Evolutionary conservation across 139 green algal genomes (phyloP).

Genomic region (Chlamydomonas sphaeroides): DNA sequence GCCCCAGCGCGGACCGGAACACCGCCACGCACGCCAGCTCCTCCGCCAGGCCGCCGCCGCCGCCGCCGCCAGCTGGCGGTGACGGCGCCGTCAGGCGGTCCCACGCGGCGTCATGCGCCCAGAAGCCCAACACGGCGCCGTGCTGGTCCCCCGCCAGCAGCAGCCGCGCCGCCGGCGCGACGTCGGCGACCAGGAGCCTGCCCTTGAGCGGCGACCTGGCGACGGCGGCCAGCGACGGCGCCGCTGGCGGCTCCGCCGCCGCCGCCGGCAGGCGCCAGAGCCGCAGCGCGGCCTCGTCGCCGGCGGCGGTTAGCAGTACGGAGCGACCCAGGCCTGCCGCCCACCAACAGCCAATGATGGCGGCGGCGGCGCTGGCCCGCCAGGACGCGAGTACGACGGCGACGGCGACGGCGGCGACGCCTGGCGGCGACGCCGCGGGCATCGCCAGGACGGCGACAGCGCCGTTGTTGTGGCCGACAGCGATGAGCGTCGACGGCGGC

Average conservation of each 20-base stretch:
- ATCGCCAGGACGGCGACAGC: too few relatives aligned
- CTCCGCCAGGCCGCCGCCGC: not conserved
- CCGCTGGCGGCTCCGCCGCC: not conserved
- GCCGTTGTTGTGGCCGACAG: too few relatives aligned
- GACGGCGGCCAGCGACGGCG: constrained; percentile 5
- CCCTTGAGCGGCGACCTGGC: constrained; percentile 11
- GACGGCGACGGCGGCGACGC: too few relatives aligned
- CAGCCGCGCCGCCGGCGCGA: not conserved
- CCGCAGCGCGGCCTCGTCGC: not conserved
- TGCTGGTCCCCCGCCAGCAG: constrained; percentile 44
- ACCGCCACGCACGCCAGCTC: constrained; percentile 5
- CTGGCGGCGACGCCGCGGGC: too few relatives aligned
- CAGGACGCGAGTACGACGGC: not conserved
- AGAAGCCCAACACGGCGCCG: constrained; percentile 30
- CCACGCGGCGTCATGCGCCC: not conserved
- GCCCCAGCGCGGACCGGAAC: not conserved
- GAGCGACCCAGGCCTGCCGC: not conserved
- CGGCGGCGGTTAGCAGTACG: constrained; percentile 14
- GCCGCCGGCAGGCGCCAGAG: constrained; percentile 23
- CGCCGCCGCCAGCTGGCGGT: not conserved
- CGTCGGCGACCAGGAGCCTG: constrained; percentile 22
- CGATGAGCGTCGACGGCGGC: too few relatives aligned
- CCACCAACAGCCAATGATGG: constrained; percentile 28
- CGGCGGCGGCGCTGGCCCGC: not conserved
- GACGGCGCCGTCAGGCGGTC: not conserved